Evolutionary conservation across 2,329 filamentous ascomycete species (phyloP).

Genomic region (Penicillium vulpinum): DNA sequence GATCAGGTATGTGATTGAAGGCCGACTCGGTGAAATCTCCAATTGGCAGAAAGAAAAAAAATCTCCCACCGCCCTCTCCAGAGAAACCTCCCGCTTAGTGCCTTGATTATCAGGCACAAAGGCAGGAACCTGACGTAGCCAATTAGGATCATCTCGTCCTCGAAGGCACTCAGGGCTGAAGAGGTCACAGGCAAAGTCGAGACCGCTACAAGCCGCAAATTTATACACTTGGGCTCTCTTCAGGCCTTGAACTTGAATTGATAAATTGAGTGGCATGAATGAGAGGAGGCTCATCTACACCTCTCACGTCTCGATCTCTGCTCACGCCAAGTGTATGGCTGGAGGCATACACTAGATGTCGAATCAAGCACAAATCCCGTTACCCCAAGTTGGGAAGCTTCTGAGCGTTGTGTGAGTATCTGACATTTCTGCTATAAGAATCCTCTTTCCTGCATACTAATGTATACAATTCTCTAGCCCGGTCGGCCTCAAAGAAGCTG

Average conservation of each 20-base stretch:
- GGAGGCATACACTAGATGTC: constrained; percentile 44
- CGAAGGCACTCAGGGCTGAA: constrained; percentile 20
- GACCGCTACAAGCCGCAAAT: constrained; percentile 12
- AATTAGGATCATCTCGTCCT: constrained; percentile 33
- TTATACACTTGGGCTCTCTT: constrained; percentile 17
- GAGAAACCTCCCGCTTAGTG: neutral
- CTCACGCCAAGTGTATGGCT: constrained; percentile 34
- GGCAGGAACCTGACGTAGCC: constrained; percentile 36
- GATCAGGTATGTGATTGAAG: constrained; percentile 3
- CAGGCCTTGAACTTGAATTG: constrained; percentile 10
- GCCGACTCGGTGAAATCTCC: constrained; percentile 6
- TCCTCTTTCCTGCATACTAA: constrained; percentile 12
- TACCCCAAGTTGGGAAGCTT: constrained; percentile 46
- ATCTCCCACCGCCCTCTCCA: constrained; percentile 26
- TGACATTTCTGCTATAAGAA: no score
- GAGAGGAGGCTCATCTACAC: neutral
- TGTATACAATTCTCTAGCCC: constrained; percentile 53
- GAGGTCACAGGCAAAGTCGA: constrained; percentile 16
- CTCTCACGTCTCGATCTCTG: constrained; percentile 5
- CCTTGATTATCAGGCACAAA: constrained; percentile 12
- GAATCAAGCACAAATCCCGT: constrained; percentile 38
- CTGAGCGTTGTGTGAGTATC: constrained; percentile 48
- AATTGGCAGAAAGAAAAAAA: constrained; percentile 37
- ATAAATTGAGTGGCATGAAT: constrained; percentile 1
- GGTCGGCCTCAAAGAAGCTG: constrained; percentile 88